Evolutionary conservation across 306 rosid genomes (phyloP).

Genomic region (Cucumis melo): DNA sequence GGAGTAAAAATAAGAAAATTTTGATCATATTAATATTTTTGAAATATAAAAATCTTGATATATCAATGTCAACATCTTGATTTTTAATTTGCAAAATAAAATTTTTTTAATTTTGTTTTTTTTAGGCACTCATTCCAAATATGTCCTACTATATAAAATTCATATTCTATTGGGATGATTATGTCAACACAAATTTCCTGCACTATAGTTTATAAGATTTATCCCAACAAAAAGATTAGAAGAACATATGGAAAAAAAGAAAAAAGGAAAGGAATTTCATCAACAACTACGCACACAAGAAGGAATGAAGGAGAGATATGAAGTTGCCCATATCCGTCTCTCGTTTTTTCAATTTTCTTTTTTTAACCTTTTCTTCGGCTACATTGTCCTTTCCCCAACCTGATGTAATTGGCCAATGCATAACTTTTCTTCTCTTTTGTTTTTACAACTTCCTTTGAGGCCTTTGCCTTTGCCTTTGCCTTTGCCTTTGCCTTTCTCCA

Average conservation of each 20-base stretch:
- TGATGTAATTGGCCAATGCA: constrained; percentile 7
- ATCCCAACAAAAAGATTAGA: background rate
- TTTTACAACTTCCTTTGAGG: background rate
- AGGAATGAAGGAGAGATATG: background rate
- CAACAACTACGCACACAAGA: background rate
- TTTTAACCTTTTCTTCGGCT: constrained; percentile 1
- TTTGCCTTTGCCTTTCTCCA: background rate
- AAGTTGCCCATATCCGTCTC: constrained; percentile 8
- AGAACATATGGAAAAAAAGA: background rate
- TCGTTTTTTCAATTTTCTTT: background rate
- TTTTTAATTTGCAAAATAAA: no score
- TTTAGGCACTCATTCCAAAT: no score
- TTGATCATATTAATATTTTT: no score
- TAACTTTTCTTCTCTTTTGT: background rate
- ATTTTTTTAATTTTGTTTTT: no score
- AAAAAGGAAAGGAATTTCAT: background rate
- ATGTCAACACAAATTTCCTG: no score
- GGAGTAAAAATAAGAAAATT: no score
- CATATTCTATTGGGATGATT: no score
- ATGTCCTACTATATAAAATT: no score
- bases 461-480: background rate
- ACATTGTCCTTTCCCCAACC: constrained; percentile 10
- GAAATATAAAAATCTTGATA: no score
- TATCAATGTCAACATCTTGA: no score
- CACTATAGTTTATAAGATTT: background rate